phyloP scores from a whole-genome alignment of 495 filamentous ascomycete genomes.

The Xanthoparmelia taractica region DNA sequence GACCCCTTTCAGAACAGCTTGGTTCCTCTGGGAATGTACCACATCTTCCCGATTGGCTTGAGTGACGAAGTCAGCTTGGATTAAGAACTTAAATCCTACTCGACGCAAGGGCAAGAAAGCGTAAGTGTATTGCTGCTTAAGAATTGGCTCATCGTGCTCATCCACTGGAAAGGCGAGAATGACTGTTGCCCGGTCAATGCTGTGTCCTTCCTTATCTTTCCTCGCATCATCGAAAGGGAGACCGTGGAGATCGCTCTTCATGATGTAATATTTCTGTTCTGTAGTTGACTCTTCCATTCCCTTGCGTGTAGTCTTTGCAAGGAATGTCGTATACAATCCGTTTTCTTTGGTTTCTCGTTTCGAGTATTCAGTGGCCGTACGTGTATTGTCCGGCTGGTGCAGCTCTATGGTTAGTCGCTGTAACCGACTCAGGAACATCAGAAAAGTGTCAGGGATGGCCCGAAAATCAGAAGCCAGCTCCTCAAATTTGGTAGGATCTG shows the following conservation, averaged over 20 bases:
- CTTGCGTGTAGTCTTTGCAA: neutral
- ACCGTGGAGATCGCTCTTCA: conserved; percentile 3
- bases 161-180: conserved; percentile 39
- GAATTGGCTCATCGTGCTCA: conserved; percentile 23
- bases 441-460: conserved; percentile 6
- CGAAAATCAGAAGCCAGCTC: neutral
- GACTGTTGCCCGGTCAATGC: conserved; percentile 25
- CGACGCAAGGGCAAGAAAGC: conserved; percentile 36
- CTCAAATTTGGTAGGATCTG: neutral
- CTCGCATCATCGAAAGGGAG: conserved; percentile 6
- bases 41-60: conserved; percentile 39
- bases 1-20: conserved; percentile 20
- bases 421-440: conserved; percentile 8
- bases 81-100: conserved; percentile 40
- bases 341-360: conserved; percentile 6
- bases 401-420: conserved; percentile 6
- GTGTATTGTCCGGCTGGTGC: neutral
- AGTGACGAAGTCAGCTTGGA: conserved; percentile 43
- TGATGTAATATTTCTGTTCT: conserved; percentile 2
- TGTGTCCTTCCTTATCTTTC: neutral
- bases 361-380: conserved; percentile 1
- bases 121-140: conserved; percentile 30
- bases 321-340: neutral
- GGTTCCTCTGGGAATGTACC: conserved; percentile 26
- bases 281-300: neutral